phyloP scores from a whole-genome alignment of 2,329 filamentous ascomycete genomes.

The Scedosporium aurantiacum region DNA sequence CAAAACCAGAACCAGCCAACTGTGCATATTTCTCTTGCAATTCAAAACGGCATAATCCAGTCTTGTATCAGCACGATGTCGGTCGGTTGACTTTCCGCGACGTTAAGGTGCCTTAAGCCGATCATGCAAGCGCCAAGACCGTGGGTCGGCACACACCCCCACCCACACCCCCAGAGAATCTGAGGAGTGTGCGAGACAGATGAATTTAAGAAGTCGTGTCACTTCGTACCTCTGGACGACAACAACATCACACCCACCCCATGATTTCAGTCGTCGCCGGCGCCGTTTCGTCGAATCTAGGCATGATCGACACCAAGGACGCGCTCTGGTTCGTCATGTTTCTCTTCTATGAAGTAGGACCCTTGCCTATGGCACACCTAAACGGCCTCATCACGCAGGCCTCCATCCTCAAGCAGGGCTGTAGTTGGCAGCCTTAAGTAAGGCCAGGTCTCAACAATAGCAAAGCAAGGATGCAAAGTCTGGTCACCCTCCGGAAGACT shows the following conservation, averaged over 20 bases:
- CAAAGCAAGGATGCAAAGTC: background rate
- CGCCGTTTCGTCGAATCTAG: background rate
- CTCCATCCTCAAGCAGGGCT: background rate
- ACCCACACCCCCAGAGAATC: background rate
- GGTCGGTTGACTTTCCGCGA: background rate
- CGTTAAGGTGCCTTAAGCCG: slow-evolving; percentile 1
- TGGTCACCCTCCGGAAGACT: background rate
- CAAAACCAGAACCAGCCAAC: background rate
- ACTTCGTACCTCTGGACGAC: background rate
- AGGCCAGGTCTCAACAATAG: background rate
- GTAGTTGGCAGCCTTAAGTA: background rate
- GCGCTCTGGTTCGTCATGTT: background rate
- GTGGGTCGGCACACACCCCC: background rate
- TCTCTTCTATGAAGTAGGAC: background rate
- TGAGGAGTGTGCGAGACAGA: background rate
- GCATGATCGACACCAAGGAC: background rate
- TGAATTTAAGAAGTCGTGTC: background rate
- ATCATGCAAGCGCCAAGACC: slow-evolving; percentile 4
- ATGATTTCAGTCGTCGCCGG: background rate
- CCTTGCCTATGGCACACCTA: background rate
- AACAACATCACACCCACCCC: background rate
- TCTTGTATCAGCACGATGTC: slow-evolving; percentile 3
- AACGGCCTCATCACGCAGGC: background rate
- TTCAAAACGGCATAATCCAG: slow-evolving; percentile 1
- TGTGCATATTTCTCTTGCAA: background rate